phyloP scores from a whole-genome alignment of 352 stramenopile genomes.

The Pythium dissimile region DNA sequence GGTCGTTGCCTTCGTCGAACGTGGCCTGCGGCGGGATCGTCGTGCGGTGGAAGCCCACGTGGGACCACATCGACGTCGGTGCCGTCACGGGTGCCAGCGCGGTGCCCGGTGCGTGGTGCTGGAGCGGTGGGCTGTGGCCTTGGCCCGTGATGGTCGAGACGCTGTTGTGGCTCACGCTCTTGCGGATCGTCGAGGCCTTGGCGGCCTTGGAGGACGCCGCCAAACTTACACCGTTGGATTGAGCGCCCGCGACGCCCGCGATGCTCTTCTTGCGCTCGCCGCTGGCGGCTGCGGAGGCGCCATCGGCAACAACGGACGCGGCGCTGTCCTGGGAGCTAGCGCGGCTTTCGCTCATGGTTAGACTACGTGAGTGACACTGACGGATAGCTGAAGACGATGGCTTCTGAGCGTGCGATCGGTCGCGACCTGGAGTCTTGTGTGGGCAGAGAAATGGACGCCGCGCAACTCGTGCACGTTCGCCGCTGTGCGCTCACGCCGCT shows the following conservation, averaged over 20 bases:
- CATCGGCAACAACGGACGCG: neutral
- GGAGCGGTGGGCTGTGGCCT: neutral
- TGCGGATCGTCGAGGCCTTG: conserved; percentile 14
- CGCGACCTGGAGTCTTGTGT: neutral
- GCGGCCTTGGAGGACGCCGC: neutral
- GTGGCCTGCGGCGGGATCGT: conserved; percentile 76
- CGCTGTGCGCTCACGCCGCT: neutral
- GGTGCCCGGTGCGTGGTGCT: conserved; percentile 11
- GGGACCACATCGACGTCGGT: conserved; percentile 43
- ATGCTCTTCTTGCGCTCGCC: neutral
- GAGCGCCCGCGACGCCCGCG: neutral
- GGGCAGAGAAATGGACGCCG: neutral
- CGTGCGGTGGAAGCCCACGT: conserved; percentile 82
- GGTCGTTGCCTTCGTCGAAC: conserved; percentile 64
- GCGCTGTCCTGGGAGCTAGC: neutral
- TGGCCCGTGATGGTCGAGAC: conserved; percentile 1
- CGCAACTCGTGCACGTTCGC: neutral
- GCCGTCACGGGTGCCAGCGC: neutral
- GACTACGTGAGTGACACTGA: neutral
- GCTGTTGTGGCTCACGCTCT: conserved; percentile 23
- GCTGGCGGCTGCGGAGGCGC: neutral
- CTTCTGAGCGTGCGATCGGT: neutral
- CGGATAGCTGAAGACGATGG: neutral
- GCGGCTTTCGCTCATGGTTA: conserved; percentile 2
- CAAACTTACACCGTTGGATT: no score